Evolutionary conservation across 306 rosid genomes (phyloP).

Genomic region (Aeschynomene evenia): DNA sequence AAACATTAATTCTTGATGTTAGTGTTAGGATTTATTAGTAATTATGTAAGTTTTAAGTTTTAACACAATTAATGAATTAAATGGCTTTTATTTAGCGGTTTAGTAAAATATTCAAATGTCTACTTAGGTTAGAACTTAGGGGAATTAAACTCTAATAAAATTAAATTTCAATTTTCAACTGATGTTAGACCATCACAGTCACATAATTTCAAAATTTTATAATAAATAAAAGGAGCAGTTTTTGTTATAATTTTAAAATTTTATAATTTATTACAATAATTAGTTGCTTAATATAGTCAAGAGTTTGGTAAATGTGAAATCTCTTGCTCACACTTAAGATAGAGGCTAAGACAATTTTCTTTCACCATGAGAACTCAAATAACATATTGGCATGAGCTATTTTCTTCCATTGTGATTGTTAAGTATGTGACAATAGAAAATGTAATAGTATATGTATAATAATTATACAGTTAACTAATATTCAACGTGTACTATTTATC

Average conservation of each 20-base stretch:
- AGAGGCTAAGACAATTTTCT: not conserved
- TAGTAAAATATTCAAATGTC: constrained; percentile 9
- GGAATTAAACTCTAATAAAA: not conserved
- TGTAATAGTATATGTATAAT: no score
- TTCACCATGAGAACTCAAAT: not conserved
- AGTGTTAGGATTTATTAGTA: not conserved
- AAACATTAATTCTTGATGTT: not conserved
- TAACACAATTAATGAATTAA: not conserved
- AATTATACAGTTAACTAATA: no score
- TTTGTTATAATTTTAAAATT: constrained; percentile 9
- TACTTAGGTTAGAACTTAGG: constrained; percentile 13
- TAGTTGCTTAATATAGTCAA: not conserved
- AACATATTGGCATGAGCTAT: not conserved
- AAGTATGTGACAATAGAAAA: not conserved
- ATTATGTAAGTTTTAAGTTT: not conserved
- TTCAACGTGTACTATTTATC: no score
- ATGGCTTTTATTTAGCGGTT: not conserved
- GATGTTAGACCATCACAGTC: not conserved
- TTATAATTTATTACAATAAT: not conserved
- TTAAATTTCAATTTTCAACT: no score
- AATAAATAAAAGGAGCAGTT: constrained; percentile 1
- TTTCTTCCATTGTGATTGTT: not conserved
- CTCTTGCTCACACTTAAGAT: constrained; percentile 6
- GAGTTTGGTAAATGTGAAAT: constrained; percentile 9
- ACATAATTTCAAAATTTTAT: not conserved